Evolutionary conservation across 1,139 yeast genomes (phyloP).

Genomic region (Geotrichum reessii): DNA sequence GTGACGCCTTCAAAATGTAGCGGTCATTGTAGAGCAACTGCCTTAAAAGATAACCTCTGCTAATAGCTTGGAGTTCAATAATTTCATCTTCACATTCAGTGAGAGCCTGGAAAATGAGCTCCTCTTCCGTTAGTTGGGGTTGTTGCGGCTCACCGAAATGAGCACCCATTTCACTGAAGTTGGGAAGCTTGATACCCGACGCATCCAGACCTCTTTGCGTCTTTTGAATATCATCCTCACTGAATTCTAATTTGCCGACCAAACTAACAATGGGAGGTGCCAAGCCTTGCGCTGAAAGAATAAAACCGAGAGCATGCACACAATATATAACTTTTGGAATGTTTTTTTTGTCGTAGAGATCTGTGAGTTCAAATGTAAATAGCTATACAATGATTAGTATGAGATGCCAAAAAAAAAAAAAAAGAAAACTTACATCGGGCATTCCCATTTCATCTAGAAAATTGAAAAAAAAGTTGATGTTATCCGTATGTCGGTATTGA

Average conservation of each 20-base stretch:
- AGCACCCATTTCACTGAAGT: slow-evolving; percentile 39
- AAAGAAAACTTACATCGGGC: slow-evolving; percentile 46
- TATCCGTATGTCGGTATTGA: slow-evolving; percentile 89
- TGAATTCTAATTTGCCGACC: slow-evolving; percentile 58
- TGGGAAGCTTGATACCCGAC: slow-evolving; percentile 39
- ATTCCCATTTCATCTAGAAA: slow-evolving; percentile 65
- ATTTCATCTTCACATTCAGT: slow-evolving; percentile 24
- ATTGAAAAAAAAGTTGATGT: slow-evolving; percentile 77
- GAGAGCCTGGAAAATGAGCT: slow-evolving; percentile 33
- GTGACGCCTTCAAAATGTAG: slow-evolving; percentile 6
- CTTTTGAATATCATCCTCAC: slow-evolving; percentile 58
- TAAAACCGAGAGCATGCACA: slow-evolving; percentile 79
- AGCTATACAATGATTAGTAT: slow-evolving; percentile 31
- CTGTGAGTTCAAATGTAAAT: slow-evolving; percentile 86
- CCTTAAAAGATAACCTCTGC: slow-evolving; percentile 39
- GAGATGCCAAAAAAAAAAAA: background rate
- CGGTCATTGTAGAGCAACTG: slow-evolving; percentile 7
- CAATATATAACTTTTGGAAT: slow-evolving; percentile 93
- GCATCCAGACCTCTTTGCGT: slow-evolving; percentile 62
- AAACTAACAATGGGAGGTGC: slow-evolving; percentile 61
- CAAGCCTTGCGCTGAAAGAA: slow-evolving; percentile 49
- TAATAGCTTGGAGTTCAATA: slow-evolving; percentile 44
- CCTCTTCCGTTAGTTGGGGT: slow-evolving; percentile 30
- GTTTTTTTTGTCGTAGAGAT: slow-evolving; percentile 85
- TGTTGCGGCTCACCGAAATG: slow-evolving; percentile 31